Conservation (phyloP, 352 stramenopile genomes). For the Globisporangium orthogonon region DNA sequence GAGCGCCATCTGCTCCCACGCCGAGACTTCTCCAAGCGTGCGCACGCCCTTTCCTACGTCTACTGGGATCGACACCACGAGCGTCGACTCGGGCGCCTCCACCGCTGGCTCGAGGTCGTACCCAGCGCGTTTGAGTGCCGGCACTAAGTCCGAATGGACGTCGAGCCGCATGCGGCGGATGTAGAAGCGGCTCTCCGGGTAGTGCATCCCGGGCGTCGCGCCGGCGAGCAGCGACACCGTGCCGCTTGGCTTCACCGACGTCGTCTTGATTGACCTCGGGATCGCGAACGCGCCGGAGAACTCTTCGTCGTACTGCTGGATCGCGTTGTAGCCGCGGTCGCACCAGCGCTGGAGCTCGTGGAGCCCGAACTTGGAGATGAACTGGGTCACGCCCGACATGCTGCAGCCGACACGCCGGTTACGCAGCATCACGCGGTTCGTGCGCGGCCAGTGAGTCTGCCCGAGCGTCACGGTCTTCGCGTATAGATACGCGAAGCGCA, state of each 20-base stretch:
- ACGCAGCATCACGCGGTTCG: constrained; percentile 89
- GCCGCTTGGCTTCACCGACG: constrained; percentile 86
- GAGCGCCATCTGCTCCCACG: constrained; percentile 91
- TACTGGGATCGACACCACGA: constrained; percentile 90
- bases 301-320: constrained; percentile 65
- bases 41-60: constrained; percentile 84
- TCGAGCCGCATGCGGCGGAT: constrained; percentile 87
- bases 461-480: constrained; percentile 93
- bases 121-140: constrained; percentile 56
- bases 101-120: constrained; percentile 75
- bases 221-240: constrained; percentile 91
- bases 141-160: constrained; percentile 74
- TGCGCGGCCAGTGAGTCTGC: constrained; percentile 87
- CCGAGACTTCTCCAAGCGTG: constrained; percentile 77
- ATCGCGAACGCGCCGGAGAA: constrained; percentile 75
- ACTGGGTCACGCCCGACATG: constrained; percentile 93
- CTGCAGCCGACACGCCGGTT: constrained; percentile 91
- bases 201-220: constrained; percentile 92
- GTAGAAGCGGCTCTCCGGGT: constrained; percentile 91
- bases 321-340: constrained; percentile 73
- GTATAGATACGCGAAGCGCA: constrained; percentile 88
- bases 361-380: constrained; percentile 73
- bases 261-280: constrained; percentile 91
- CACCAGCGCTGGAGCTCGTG: constrained; percentile 86
- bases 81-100: constrained; percentile 52